phyloP scores from a whole-genome alignment of 441 rosid species.

The Monsonia emarginata region DNA sequence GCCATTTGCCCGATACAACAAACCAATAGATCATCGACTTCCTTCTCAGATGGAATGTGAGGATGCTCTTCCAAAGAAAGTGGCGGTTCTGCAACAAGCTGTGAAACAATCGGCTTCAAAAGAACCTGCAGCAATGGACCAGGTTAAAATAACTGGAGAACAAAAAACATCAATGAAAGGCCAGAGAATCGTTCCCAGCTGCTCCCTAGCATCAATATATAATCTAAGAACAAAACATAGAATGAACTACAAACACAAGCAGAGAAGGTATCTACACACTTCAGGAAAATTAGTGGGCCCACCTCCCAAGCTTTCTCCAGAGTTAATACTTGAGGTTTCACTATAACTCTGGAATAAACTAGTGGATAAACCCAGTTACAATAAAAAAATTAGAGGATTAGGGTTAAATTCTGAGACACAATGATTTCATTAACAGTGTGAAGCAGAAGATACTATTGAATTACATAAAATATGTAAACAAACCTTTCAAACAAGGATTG shows the following conservation, averaged over 20 bases:
- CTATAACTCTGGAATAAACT: not conserved
- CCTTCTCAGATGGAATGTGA: constrained; percentile 49
- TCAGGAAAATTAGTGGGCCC: not conserved
- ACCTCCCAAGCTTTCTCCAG: not conserved
- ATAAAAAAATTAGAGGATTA: not conserved
- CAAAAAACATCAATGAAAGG: not conserved
- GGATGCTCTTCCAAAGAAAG: constrained; percentile 40
- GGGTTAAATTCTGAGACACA: not conserved
- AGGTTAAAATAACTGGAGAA: not conserved
- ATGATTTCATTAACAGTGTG: not conserved
- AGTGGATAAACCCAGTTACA: not conserved
- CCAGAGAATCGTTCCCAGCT: no score
- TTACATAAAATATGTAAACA: no score
- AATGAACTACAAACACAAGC: no score
- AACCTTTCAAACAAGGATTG: no score
- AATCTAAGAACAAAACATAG: no score
- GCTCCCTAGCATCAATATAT: no score
- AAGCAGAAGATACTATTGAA: no score
- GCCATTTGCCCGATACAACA: constrained; percentile 93
- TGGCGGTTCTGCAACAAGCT: constrained; percentile 65
- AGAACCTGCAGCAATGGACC: constrained; percentile 48
- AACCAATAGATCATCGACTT: constrained; percentile 67
- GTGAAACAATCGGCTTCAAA: constrained; percentile 71
- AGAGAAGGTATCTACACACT: not conserved
- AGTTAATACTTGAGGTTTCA: not conserved